These are phyloP conservation scores for Fonsecaea pugnacius DNA, from an alignment of 2,329 filamentous ascomycete genomes.

Conservation along the genomic window DNA sequence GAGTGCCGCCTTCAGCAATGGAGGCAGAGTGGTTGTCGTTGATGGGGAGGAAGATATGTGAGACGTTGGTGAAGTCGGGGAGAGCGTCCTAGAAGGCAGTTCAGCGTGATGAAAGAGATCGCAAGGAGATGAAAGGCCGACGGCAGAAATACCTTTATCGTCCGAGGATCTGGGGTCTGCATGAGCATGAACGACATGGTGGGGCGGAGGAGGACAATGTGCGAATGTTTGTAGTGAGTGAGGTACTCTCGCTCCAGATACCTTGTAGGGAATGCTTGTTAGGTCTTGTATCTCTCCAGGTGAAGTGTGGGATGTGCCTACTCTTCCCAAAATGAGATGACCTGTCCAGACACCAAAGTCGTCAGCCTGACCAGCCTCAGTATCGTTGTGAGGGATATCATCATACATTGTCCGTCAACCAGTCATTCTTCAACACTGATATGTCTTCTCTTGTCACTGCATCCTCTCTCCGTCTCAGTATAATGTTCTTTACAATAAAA, in stretches of 20 bases:
- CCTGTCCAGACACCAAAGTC: slow-evolving; percentile 55
- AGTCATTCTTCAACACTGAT: slow-evolving; percentile 85
- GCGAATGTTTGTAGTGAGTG: slow-evolving; percentile 74
- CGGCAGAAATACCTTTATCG: slow-evolving; percentile 47
- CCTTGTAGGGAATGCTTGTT: slow-evolving; percentile 43
- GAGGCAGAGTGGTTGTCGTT: slow-evolving; percentile 81
- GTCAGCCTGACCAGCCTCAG: neutral
- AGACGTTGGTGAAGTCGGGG: slow-evolving; percentile 77
- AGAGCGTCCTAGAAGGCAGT: slow-evolving; percentile 62
- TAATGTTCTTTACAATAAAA: neutral
- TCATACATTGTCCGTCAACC: slow-evolving; percentile 91
- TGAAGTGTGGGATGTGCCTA: slow-evolving; percentile 50
- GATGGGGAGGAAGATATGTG: slow-evolving; percentile 93
- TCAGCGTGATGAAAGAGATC: neutral
- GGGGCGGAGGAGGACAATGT: slow-evolving; percentile 88
- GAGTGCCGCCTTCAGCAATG: slow-evolving; percentile 83
- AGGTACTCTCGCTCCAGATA: slow-evolving; percentile 91
- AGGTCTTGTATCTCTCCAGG: slow-evolving; percentile 16
- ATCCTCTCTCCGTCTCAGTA: slow-evolving; percentile 19
- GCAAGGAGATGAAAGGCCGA: neutral
- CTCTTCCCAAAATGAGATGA: slow-evolving; percentile 98
- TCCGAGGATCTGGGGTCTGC: slow-evolving; percentile 65
- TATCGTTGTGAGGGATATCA: neutral
- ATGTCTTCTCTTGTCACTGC: slow-evolving; percentile 87
- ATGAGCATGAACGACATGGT: slow-evolving; percentile 92